Evolutionary conservation across 768 basidiomycete genomes (phyloP), one percentile per base, ranked within the genome.

Genomic region (Grammothele lineata): DNA sequence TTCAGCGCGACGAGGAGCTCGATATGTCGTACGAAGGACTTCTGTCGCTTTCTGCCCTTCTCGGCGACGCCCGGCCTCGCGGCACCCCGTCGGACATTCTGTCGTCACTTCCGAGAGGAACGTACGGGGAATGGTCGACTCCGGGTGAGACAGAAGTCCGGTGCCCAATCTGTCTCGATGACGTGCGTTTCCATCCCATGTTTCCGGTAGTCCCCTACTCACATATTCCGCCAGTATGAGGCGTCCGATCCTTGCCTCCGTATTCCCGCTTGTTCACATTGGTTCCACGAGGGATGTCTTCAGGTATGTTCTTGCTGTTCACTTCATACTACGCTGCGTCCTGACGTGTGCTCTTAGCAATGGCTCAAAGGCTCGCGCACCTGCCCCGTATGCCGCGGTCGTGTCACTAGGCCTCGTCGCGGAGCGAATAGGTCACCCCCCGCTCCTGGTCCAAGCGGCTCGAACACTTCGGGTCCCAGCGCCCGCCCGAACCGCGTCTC

Each of bases 91-190:
- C 75, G 1, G 68, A 81, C 7, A 70, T 87, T 24, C 67, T 92
- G 38, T 64, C 77, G 11, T 67, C 72, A 0, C 65, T 90, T 41
- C 81, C 85, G 17, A 78, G 70, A 14, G 83, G 72, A 0, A 61
- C 70, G 18, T 90, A 81, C 62, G 77, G 77, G 55, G 85, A 87
- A 25, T 89, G 85, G 84, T 74, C 72, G 37, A 77, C 70, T 5
- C 61, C 71, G 1, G 54, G 59, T 5, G 83, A 82, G 32, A 80
- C 81, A 45, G 88, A 91, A 53, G 69, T 76, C 45, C 74, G 87
- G 37, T 92, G 89, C 63, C 87, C 89, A 2, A 91, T 92, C 43
- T 92, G 89, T 59, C 65, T 91, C 53, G 88, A 91, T 51, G 88
- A 92, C 65, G 88, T 88, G 58, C 43, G 85, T 74, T 1, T 14